Percentiles rank a stretch among this genome's conserved stretches.
Evolutionary conservation across 257 asterid species (phyloP).

Genomic region (Ophiorrhiza pumila): DNA sequence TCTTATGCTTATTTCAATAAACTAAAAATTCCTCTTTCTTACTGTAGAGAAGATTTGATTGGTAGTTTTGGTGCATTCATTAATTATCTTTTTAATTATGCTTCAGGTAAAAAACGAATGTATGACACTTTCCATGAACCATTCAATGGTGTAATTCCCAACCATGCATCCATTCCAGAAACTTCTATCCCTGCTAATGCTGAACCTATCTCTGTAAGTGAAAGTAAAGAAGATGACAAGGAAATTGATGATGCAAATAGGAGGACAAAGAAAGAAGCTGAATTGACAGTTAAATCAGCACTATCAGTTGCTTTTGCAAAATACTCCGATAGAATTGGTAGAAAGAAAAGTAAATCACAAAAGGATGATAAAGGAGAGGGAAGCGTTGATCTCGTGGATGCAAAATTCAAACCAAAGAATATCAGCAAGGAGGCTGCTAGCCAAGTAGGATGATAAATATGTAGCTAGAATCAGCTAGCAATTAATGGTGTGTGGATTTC

Average conservation of each 20-base stretch:
- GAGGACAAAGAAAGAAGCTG: conserved; percentile 54
- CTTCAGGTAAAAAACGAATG: conserved; percentile 82
- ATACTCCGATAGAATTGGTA: conserved; percentile 46
- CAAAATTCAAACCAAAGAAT: conserved; percentile 9
- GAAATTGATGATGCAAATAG: conserved; percentile 41
- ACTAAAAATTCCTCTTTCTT: background rate
- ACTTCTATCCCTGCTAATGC: conserved; percentile 26
- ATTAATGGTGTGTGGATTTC: background rate
- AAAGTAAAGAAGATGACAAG: conserved; percentile 35
- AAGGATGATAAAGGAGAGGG: conserved; percentile 31
- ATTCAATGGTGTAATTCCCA: conserved; percentile 70
- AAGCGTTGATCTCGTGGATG: conserved; percentile 17
- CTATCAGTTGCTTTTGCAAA: conserved; percentile 73
- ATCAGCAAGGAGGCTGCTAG: conserved; percentile 4
- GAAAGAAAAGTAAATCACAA: conserved; percentile 38
- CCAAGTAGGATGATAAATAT: background rate
- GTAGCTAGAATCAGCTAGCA: background rate
- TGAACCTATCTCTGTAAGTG: conserved; percentile 37
- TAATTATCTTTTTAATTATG: background rate
- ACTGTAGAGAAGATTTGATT: background rate
- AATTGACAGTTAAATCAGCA: conserved; percentile 61
- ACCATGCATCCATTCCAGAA: conserved; percentile 33
- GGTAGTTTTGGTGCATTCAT: background rate
- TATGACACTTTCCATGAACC: conserved; percentile 91
- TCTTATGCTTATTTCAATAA: background rate